Evolutionary conservation across 306 rosid genomes (phyloP).

Genomic region (Argentina anserina): DNA sequence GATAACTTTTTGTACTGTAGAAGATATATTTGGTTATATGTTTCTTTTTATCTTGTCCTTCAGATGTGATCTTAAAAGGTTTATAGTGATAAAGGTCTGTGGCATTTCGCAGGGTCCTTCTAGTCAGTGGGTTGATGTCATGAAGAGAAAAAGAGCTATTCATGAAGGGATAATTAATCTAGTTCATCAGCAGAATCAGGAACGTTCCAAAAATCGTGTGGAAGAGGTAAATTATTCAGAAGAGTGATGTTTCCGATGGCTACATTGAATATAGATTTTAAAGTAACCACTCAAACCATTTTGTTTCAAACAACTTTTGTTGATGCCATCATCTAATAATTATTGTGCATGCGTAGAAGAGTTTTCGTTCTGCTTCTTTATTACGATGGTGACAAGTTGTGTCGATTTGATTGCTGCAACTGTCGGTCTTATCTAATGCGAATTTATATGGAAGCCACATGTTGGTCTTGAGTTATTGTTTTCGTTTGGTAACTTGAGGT

Average conservation of each 20-base stretch:
- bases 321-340: background rate
- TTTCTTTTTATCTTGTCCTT: background rate
- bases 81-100: conserved; percentile 29
- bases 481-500: background rate
- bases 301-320: background rate
- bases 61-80: background rate
- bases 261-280: background rate
- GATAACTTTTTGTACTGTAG: background rate
- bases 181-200: conserved; percentile 64
- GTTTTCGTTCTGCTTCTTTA: background rate
- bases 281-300: background rate
- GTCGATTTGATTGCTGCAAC: background rate
- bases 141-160: conserved; percentile 88
- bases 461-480: background rate
- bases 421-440: background rate
- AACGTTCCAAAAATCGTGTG: conserved; percentile 38
- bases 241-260: background rate
- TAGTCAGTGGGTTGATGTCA: conserved; percentile 80
- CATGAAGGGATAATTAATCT: conserved; percentile 69
- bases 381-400: background rate
- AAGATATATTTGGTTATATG: background rate
- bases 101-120: conserved; percentile 56
- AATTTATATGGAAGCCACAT: background rate
- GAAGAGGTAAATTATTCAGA: conserved; percentile 40
- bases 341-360: background rate